Conservation (phyloP, 176 grass and related monocot species). For the Poa pratensis region DNA sequence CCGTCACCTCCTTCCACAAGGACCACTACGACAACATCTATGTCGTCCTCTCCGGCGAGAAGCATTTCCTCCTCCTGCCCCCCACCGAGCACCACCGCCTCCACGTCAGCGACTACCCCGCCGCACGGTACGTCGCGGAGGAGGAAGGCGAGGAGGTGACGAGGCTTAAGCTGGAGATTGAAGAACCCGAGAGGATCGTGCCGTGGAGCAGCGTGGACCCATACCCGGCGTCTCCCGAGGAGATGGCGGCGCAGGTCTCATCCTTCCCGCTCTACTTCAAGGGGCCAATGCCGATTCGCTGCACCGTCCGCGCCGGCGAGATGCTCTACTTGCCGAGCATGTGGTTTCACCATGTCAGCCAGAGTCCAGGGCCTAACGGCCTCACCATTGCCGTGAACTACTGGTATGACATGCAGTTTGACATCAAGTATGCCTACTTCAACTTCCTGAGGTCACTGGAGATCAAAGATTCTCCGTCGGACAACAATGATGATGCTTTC, state of each 20-base stretch:
- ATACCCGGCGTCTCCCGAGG: conserved; percentile 60
- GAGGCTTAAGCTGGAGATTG: conserved; percentile 67
- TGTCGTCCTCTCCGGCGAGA: conserved; percentile 79
- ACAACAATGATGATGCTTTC: not conserved
- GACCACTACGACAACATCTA: conserved; percentile 99
- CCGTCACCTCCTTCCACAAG: conserved; percentile 90
- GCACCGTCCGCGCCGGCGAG: conserved; percentile 88
- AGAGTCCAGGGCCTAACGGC: conserved; percentile 77
- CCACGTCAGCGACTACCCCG: conserved; percentile 71
- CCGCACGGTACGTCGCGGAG: conserved; percentile 55
- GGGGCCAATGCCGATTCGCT: conserved; percentile 68
- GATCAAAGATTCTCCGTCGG: not conserved
- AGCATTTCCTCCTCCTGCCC: conserved; percentile 86
- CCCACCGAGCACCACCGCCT: conserved; percentile 89
- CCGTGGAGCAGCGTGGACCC: conserved; percentile 95
- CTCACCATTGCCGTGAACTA: conserved; percentile 95
- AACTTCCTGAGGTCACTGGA: conserved; percentile 75
- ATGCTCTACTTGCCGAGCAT: conserved; percentile 96
- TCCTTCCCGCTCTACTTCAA: conserved; percentile 83
- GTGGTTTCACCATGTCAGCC: conserved; percentile 98
- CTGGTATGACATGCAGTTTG: conserved; percentile 99
- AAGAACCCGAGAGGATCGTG: conserved; percentile 65
- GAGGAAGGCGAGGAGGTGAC: conserved; percentile 34
- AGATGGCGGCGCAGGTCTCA: conserved; percentile 49
- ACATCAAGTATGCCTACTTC: conserved; percentile 96